Percentiles rank a stretch among this genome's conserved stretches.
Conservation (phyloP, 495 filamentous ascomycete genomes). For the Penicillium odoratum region DNA sequence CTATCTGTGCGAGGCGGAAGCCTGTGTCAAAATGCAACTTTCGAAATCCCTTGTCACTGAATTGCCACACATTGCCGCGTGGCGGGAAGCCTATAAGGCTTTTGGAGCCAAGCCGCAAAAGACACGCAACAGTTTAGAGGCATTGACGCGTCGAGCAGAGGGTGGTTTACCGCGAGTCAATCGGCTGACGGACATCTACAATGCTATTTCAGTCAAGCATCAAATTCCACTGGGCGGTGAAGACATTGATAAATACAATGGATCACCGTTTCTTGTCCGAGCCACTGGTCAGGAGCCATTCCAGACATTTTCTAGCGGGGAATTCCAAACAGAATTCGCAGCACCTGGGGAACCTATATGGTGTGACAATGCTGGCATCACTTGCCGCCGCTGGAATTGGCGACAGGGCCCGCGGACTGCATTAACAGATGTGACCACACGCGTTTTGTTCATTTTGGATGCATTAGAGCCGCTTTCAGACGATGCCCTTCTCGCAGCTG, state of each 20-base stretch:
- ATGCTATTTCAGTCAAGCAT: slow-evolving; percentile 37
- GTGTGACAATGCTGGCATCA: slow-evolving; percentile 32
- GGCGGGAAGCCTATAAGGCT: slow-evolving; percentile 25
- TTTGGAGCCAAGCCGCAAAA: slow-evolving; percentile 29
- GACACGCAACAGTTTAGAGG: slow-evolving; percentile 31
- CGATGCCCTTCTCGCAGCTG: slow-evolving; percentile 10
- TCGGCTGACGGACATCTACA: slow-evolving; percentile 38
- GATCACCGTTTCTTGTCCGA: slow-evolving; percentile 28
- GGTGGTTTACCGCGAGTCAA: slow-evolving; percentile 32
- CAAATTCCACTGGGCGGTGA: slow-evolving; percentile 36
- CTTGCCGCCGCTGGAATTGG: slow-evolving; percentile 37
- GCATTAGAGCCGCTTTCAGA: slow-evolving; percentile 20
- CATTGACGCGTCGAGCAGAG: slow-evolving; percentile 32
- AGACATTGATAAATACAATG: slow-evolving; percentile 35
- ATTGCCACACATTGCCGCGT: slow-evolving; percentile 29
- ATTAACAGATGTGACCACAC: slow-evolving; percentile 26
- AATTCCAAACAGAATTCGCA: slow-evolving; percentile 22
- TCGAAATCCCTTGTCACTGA: slow-evolving; percentile 15
- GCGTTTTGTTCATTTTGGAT: slow-evolving; percentile 31
- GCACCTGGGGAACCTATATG: slow-evolving; percentile 30
- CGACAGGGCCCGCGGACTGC: slow-evolving; percentile 32
- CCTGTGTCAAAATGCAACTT: neutral
- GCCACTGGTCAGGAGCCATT: slow-evolving; percentile 32
- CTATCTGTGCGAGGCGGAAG: too few relatives aligned
- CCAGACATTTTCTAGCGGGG: slow-evolving; percentile 25